phyloP scores from a whole-genome alignment of 257 asterid genomes.

The Cinchona pubescens region DNA sequence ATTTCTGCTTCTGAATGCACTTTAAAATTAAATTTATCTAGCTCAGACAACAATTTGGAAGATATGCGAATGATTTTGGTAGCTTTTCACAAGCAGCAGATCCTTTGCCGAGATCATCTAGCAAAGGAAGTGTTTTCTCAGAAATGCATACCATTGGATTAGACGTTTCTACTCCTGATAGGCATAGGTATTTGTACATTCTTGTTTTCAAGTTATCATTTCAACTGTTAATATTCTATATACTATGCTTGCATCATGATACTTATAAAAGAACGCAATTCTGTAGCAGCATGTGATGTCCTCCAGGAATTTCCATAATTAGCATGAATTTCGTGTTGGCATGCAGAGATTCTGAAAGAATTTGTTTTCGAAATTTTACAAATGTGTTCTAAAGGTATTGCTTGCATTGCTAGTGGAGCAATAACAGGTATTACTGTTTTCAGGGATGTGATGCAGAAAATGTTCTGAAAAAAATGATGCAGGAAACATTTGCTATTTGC shows the following conservation, averaged over 20 bases:
- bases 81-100: slow-evolving; percentile 46
- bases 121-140: slow-evolving; percentile 28
- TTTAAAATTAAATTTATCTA: slow-evolving; percentile 37
- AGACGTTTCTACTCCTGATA: slow-evolving; percentile 41
- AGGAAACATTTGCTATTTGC: not conserved
- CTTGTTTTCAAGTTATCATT: not conserved
- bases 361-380: not conserved
- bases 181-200: slow-evolving; percentile 60
- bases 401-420: not conserved
- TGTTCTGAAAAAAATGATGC: no score
- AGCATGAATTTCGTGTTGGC: not conserved
- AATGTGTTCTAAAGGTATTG: not conserved
- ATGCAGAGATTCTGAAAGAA: not conserved
- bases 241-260: not conserved
- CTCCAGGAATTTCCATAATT: not conserved
- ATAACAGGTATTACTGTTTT: not conserved
- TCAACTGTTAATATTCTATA: not conserved
- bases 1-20: slow-evolving; percentile 32
- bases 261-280: not conserved
- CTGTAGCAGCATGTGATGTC: not conserved
- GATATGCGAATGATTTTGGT: slow-evolving; percentile 44
- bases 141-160: slow-evolving; percentile 30
- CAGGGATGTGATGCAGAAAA: not conserved
- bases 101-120: slow-evolving; percentile 34
- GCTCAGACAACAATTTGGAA: slow-evolving; percentile 35